These are phyloP conservation scores for Gaeumannomyces tritici DNA, from an alignment of 2,329 filamentous ascomycete species.

Conservation along the genomic window DNA sequence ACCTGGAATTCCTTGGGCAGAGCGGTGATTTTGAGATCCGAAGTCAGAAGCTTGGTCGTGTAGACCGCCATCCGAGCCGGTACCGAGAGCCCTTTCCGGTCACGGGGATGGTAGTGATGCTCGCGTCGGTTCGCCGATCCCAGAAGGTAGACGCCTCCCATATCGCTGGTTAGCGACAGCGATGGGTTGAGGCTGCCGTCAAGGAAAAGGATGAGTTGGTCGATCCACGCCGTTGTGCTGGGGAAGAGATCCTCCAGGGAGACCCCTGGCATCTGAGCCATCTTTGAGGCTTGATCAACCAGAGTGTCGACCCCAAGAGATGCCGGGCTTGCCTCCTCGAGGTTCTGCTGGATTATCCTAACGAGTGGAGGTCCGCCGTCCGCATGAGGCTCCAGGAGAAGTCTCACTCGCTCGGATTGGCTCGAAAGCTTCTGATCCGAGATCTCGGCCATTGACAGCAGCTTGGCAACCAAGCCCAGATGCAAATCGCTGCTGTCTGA, in stretches of 20 bases:
- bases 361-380: constrained; percentile 34
- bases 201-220: constrained; percentile 49
- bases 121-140: constrained; percentile 14
- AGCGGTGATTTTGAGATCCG: constrained; percentile 25
- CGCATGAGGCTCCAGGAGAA: constrained; percentile 32
- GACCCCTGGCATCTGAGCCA: constrained; percentile 24
- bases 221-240: constrained; percentile 52
- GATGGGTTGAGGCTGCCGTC: constrained; percentile 45
- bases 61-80: constrained; percentile 71
- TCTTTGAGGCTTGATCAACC: constrained; percentile 33
- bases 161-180: constrained; percentile 61
- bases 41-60: constrained; percentile 45
- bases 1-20: constrained; percentile 32
- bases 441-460: constrained; percentile 45
- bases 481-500: constrained; percentile 33
- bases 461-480: constrained; percentile 38
- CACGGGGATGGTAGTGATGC: constrained; percentile 32
- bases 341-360: constrained; percentile 43
- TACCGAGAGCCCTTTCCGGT: constrained; percentile 60
- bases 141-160: constrained; percentile 63
- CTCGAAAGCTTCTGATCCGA: constrained; percentile 25
- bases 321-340: constrained; percentile 36
- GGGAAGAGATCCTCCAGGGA: constrained; percentile 49
- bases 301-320: constrained; percentile 47
- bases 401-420: constrained; percentile 31